Conservation (phyloP, 768 basidiomycete species). For the Suillus fuscotomentosus region DNA sequence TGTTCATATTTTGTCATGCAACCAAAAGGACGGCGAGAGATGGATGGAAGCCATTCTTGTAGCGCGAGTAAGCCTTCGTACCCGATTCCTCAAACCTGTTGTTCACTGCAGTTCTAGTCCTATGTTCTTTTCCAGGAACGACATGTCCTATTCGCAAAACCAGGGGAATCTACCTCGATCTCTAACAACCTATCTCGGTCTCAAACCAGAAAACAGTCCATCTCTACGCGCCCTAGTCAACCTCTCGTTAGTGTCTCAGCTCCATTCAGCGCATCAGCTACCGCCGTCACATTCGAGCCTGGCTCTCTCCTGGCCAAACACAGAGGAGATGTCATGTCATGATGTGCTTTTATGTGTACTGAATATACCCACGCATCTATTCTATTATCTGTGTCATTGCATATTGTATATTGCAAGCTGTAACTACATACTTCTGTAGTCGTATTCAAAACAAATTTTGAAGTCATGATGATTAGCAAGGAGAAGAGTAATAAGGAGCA, state of each 20-base stretch:
- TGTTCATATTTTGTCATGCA: constrained; percentile 80
- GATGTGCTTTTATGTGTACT: constrained; percentile 4
- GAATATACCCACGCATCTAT: neutral
- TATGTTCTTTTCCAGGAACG: constrained; percentile 83
- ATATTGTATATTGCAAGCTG: neutral
- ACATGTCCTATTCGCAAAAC: constrained; percentile 47
- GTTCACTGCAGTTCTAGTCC: constrained; percentile 47
- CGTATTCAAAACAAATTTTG: neutral
- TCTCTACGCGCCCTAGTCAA: constrained; percentile 38
- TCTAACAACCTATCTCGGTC: constrained; percentile 36
- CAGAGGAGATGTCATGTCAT: constrained; percentile 28
- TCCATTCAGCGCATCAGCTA: constrained; percentile 29
- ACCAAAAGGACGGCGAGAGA: constrained; percentile 64
- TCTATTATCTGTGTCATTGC: neutral
- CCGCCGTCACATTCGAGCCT: constrained; percentile 61
- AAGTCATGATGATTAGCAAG: neutral
- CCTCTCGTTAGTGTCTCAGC: constrained; percentile 50
- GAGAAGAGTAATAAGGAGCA: neutral
- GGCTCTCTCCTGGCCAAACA: constrained; percentile 70
- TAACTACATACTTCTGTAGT: constrained; percentile 1
- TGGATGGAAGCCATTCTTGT: constrained; percentile 84
- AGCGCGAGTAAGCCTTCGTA: constrained; percentile 61
- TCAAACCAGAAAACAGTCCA: constrained; percentile 34
- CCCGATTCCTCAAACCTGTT: constrained; percentile 1
- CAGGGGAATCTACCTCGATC: constrained; percentile 22